A percentile compares a stretch with the other conserved stretches of the same genome.
Conservation (phyloP, 371 early-diverging fungal species). For the Paramicrosporidium saccamoebae region DNA sequence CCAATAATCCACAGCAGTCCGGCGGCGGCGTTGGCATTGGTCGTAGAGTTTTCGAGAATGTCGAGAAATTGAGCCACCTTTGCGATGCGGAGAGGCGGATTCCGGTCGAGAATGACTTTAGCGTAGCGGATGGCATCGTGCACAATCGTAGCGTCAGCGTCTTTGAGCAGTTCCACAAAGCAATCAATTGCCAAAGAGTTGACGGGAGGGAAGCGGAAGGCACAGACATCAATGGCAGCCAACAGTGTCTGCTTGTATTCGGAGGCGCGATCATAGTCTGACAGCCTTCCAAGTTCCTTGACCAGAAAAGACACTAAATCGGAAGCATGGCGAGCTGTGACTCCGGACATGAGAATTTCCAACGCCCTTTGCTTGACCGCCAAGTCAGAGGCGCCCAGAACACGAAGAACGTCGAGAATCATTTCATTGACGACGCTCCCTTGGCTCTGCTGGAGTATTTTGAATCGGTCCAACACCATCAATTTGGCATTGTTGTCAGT, state of each 20-base stretch:
- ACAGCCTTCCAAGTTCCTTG: slow-evolving; percentile 62
- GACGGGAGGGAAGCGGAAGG: slow-evolving; percentile 72
- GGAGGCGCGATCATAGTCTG: slow-evolving; percentile 56
- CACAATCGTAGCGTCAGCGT: too few species aligned
- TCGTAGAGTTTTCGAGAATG: too few species aligned
- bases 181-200: too few species aligned
- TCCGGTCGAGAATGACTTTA: too few species aligned
- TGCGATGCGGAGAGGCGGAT: too few species aligned
- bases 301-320: slow-evolving; percentile 70
- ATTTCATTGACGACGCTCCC: slow-evolving; percentile 52
- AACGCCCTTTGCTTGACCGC: slow-evolving; percentile 71
- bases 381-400: slow-evolving; percentile 66
- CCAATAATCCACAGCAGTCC: slow-evolving; percentile 87
- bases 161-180: too few species aligned
- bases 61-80: too few species aligned
- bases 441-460: slow-evolving; percentile 41
- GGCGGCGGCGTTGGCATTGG: too few species aligned
- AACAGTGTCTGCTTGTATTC: slow-evolving; percentile 77
- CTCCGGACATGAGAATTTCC: slow-evolving; percentile 51
- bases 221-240: slow-evolving; percentile 77
- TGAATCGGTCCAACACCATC: slow-evolving; percentile 64
- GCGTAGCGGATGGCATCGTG: too few species aligned
- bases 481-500: slow-evolving; percentile 88
- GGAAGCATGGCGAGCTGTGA: slow-evolving; percentile 54
- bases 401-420: slow-evolving; percentile 69